Conservation (phyloP, 345 rosid species). For the Rhodomyrtus tomentosa region DNA sequence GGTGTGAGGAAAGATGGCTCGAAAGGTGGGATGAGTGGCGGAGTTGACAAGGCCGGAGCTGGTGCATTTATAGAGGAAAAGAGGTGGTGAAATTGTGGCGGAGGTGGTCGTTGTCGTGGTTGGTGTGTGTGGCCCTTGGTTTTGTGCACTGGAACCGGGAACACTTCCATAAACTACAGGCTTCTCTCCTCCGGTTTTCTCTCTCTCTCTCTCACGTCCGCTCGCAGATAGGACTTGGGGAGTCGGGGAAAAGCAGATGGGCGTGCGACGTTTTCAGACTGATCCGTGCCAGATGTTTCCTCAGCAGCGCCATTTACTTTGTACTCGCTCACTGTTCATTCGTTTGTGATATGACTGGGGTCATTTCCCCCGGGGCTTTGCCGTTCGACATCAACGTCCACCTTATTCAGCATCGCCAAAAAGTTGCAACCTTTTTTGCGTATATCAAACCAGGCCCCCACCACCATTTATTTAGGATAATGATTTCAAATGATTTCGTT, state of each 20-base stretch:
- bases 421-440: neutral
- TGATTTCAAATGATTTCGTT: too few species aligned
- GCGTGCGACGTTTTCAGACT: neutral
- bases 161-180: neutral
- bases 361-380: neutral
- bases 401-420: neutral
- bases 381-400: neutral
- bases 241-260: neutral
- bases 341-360: neutral
- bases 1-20: neutral
- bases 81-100: neutral
- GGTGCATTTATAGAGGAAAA: neutral
- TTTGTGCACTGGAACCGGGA: neutral
- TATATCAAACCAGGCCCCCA: neutral
- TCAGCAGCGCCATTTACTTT: neutral
- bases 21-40: neutral
- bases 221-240: neutral
- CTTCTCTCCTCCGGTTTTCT: neutral
- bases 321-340: neutral
- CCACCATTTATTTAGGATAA: too few species aligned
- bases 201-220: neutral
- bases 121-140: slow-evolving; percentile 1
- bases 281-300: neutral
- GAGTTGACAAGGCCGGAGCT: neutral
- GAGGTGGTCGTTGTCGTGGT: neutral